Evolutionary conservation across 345 rosid genomes (phyloP), one percentile per base, ranked within the genome.

Genomic region (Crucihimalaya himalaica): DNA sequence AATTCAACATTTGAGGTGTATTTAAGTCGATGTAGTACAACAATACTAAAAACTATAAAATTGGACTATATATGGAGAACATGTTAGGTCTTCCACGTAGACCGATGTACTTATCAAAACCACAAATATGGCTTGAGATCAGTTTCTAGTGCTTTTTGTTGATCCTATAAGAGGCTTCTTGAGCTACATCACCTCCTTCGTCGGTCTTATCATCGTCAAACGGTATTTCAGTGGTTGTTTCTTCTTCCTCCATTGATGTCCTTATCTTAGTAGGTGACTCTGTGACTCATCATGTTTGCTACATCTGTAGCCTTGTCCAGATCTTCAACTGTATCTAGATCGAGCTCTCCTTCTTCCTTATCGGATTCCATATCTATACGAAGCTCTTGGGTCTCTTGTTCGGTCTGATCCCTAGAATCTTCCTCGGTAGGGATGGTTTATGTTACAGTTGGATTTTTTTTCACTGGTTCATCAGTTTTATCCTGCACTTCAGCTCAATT

Each of bases 271-370:
- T 72, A 34, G 97, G 97, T 10, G 95, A 94, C 45, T 83, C 84
- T 56, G 76, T 71, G 34, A 88, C 79, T 89, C 25, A 63, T 71
- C 63, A 78, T 53, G 70, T 69, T 76, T 27, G 82, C 74, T 73
- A 67, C 46, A 65, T 89, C 87, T 3, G 72, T 71, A 35, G 68
- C 78, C 7, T 81, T 93, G 27, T 87, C 96, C 7, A 52, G 81
- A 60, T 92, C 99, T 35, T 81, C 96, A 21, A 82, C 63, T 18
- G 76, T 75, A 66, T 89, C 97, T 27, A 88, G 80, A 42, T 79
- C 63, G 48, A 88, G 72, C 80, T 94, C 99, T 61, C 97, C 97
- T 71, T 95, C 99, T 85, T 90, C 99, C 74, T 77, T 88, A 74
- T 95, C 99, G 11, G 82, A 80, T 53, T 86, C 94, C 34, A 68